These are phyloP conservation scores for Amauroascus verrucosus DNA, from an alignment of 2,329 filamentous ascomycete genomes.

Conservation along the genomic window DNA sequence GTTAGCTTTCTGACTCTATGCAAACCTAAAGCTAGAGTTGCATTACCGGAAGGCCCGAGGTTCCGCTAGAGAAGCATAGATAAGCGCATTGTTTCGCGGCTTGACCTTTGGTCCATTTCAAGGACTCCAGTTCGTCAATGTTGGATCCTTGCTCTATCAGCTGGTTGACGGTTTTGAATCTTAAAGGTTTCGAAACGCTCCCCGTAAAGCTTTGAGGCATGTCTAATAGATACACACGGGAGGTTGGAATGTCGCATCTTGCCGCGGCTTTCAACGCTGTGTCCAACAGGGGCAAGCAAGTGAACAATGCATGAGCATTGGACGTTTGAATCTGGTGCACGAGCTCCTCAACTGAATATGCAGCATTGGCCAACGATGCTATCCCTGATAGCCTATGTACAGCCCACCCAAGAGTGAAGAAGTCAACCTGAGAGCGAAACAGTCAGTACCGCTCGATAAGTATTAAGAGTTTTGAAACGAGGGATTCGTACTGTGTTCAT, in stretches of 20 bases:
- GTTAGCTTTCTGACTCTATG: neutral
- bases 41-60: slow-evolving; percentile 57
- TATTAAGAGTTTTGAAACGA: slow-evolving; percentile 1
- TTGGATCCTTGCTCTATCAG: slow-evolving; percentile 49
- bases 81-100: slow-evolving; percentile 56
- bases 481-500: slow-evolving; percentile 53
- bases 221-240: slow-evolving; percentile 55
- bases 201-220: slow-evolving; percentile 43
- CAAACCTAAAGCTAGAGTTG: neutral
- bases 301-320: slow-evolving; percentile 55
- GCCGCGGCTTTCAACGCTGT: slow-evolving; percentile 52
- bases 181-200: slow-evolving; percentile 37
- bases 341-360: slow-evolving; percentile 54
- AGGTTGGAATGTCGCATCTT: slow-evolving; percentile 48
- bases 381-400: slow-evolving; percentile 61
- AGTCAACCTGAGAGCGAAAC: slow-evolving; percentile 49
- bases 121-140: slow-evolving; percentile 44
- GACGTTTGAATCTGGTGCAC: slow-evolving; percentile 57
- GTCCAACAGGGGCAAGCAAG: slow-evolving; percentile 51
- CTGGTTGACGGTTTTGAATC: slow-evolving; percentile 52
- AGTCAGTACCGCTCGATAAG: neutral
- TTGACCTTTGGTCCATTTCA: slow-evolving; percentile 55
- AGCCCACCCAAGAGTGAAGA: slow-evolving; percentile 55
- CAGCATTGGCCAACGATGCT: slow-evolving; percentile 57
- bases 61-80: slow-evolving; percentile 63